A percentile compares a stretch with the other conserved stretches of the same genome.
Conservation (phyloP, 345 rosid species). For the Stellera chamaejasme region DNA sequence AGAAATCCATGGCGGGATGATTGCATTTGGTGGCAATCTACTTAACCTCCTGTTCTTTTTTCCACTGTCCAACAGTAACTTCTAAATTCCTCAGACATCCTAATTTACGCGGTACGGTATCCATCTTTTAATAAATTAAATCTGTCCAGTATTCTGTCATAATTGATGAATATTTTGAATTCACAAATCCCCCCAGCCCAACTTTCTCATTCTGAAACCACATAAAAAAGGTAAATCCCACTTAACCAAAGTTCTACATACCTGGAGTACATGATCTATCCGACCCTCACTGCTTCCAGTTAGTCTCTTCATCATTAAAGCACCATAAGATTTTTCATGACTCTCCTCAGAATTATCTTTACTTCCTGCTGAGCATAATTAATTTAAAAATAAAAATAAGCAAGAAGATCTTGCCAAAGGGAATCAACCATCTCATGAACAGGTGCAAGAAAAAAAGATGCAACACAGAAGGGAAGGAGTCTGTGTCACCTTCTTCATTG, state of each 20-base stretch:
- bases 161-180: no score
- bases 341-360: constrained; percentile 35
- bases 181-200: no score
- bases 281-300: constrained; percentile 79
- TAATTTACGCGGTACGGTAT: no score
- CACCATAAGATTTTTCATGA: constrained; percentile 66
- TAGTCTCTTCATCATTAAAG: constrained; percentile 74
- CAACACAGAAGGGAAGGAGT: not conserved
- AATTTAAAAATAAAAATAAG: constrained; percentile 9
- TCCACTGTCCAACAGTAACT: no score
- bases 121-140: no score
- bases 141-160: no score
- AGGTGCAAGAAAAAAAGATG: not conserved
- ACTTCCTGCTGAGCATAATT: constrained; percentile 27
- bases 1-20: no score
- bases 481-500: constrained; percentile 44
- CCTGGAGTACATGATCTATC: constrained; percentile 91
- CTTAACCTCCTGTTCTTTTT: no score
- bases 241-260: constrained; percentile 20
- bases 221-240: not conserved
- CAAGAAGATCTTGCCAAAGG: not conserved
- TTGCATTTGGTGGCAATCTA: no score
- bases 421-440: constrained; percentile 2
- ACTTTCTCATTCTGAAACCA: no score
- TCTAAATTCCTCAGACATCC: no score